Conservation (phyloP, 768 basidiomycete genomes). For the Auricularia heimuer region DNA sequence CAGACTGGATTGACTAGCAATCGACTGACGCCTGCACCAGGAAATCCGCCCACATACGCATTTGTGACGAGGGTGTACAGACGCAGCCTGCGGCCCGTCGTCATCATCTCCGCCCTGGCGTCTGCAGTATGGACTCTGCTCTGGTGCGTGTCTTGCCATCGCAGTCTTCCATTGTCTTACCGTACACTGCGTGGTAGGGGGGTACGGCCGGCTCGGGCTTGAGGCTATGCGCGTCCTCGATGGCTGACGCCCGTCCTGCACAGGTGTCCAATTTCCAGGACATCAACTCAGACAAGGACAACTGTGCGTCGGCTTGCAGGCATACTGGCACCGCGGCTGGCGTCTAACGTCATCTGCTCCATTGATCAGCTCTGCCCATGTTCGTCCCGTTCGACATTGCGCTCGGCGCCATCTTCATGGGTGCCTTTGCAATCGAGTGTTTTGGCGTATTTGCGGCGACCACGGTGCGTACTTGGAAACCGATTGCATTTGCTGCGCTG, state of each 20-base stretch:
- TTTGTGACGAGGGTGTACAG: constrained; percentile 47
- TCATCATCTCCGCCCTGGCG: constrained; percentile 32
- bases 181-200: neutral
- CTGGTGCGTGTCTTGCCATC: constrained; percentile 37
- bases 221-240: neutral
- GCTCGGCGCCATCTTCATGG: constrained; percentile 49
- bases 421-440: constrained; percentile 39
- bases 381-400: constrained; percentile 48
- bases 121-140: constrained; percentile 51
- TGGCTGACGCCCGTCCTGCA: neutral
- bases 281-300: constrained; percentile 32
- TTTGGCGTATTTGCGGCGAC: constrained; percentile 45
- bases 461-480: constrained; percentile 31
- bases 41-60: constrained; percentile 47
- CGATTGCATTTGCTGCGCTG: too few species aligned
- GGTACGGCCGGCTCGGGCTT: neutral
- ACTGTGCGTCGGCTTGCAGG: constrained; percentile 30
- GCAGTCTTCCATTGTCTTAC: neutral
- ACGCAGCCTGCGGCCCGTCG: constrained; percentile 52
- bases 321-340: neutral
- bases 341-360: neutral
- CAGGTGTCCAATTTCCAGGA: constrained; percentile 58
- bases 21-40: constrained; percentile 17
- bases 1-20: neutral
- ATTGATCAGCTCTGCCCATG: constrained; percentile 21